Percentiles rank a stretch among this genome's conserved stretches.
Conservation (phyloP, 495 filamentous ascomycete genomes). For the Penicillium coffeae region DNA sequence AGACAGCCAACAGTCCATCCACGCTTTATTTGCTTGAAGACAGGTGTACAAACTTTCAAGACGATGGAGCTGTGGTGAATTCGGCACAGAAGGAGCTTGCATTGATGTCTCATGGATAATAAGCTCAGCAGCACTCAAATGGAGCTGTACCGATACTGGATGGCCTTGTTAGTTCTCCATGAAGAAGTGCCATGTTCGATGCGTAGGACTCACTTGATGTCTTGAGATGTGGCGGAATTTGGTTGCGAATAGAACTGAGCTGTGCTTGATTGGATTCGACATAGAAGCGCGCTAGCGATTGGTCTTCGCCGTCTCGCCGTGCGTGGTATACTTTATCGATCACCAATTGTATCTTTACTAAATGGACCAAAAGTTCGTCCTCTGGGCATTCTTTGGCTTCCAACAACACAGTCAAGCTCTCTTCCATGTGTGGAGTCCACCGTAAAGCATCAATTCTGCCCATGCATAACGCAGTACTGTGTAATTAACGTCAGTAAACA, state of each 20-base stretch:
- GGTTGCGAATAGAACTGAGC: conserved; percentile 32
- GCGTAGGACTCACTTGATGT: conserved; percentile 29
- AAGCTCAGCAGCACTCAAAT: conserved; percentile 39
- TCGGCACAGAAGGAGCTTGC: conserved; percentile 13
- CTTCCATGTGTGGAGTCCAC: conserved; percentile 53
- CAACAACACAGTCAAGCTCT: conserved; percentile 42
- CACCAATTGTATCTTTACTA: conserved; percentile 45
- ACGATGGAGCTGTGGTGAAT: conserved; percentile 23
- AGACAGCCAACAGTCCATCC: conserved; percentile 31
- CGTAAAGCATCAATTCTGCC: conserved; percentile 44
- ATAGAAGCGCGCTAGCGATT: conserved; percentile 32
- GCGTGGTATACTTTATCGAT: conserved; percentile 30
- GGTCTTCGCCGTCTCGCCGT: conserved; percentile 17
- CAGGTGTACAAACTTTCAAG: conserved; percentile 31
- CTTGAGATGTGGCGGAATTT: conserved; percentile 32
- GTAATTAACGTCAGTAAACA: neutral
- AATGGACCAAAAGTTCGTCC: conserved; percentile 47
- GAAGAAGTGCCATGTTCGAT: too few species aligned
- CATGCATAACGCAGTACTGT: conserved; percentile 41
- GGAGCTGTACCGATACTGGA: conserved; percentile 34
- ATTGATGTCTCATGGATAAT: conserved; percentile 41
- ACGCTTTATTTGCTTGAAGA: conserved; percentile 36
- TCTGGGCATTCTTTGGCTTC: conserved; percentile 43
- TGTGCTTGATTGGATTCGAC: conserved; percentile 41
- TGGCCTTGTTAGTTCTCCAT: neutral